Conservation (phyloP, 2,329 filamentous ascomycete genomes). For the Diaporthe citriasiana region DNA sequence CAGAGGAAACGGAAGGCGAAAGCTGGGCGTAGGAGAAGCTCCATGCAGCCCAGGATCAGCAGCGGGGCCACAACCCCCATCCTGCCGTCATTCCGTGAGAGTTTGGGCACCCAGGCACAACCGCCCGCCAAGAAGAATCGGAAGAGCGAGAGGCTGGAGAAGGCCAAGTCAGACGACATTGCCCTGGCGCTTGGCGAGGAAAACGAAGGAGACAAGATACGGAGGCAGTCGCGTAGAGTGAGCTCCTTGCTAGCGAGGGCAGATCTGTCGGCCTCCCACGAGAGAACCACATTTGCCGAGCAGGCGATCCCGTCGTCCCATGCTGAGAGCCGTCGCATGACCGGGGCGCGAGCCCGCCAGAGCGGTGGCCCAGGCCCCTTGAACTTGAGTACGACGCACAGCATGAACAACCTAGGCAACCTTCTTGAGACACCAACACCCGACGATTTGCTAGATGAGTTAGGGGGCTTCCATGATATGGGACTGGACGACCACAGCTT, state of each 20-base stretch:
- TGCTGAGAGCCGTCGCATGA: conserved; percentile 69
- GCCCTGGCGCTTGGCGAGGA: conserved; percentile 81
- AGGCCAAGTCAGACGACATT: conserved; percentile 66
- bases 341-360: conserved; percentile 75
- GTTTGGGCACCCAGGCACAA: conserved; percentile 70
- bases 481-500: conserved; percentile 80
- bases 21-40: conserved; percentile 68
- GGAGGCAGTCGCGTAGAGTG: conserved; percentile 80
- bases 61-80: conserved; percentile 85
- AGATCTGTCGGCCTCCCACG: conserved; percentile 88
- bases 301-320: conserved; percentile 60
- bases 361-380: conserved; percentile 60
- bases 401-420: conserved; percentile 73
- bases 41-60: conserved; percentile 76
- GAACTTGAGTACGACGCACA: conserved; percentile 46
- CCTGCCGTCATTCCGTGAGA: conserved; percentile 78
- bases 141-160: conserved; percentile 65
- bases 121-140: conserved; percentile 67
- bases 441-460: conserved; percentile 77
- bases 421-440: conserved; percentile 59
- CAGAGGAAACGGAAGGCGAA: conserved; percentile 62
- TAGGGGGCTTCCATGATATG: conserved; percentile 80
- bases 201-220: conserved; percentile 64
- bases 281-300: conserved; percentile 84
- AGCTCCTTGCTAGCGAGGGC: conserved; percentile 92